These are phyloP conservation scores for Setaria italica DNA, from an alignment of 202 grass and related monocot genomes.

Conservation along the genomic window DNA sequence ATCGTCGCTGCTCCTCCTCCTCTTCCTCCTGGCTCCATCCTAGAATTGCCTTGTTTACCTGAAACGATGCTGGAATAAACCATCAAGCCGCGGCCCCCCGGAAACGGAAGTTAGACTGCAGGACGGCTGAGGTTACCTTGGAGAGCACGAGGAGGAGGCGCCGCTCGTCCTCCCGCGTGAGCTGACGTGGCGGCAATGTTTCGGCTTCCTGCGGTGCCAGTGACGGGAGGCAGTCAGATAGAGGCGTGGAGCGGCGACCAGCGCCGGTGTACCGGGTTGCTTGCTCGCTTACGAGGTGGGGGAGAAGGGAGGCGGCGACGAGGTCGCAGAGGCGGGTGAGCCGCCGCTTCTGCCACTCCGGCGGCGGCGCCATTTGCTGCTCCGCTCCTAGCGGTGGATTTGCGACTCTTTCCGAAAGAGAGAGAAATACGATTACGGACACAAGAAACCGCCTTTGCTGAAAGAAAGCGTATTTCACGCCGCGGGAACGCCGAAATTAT, in stretches of 20 bases:
- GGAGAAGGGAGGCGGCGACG: slow-evolving; percentile 55
- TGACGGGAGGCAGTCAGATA: slow-evolving; percentile 19
- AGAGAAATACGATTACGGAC: no score
- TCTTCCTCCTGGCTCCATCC: slow-evolving; percentile 38
- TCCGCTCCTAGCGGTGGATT: not conserved
- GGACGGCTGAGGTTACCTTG: slow-evolving; percentile 33
- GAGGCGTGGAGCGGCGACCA: slow-evolving; percentile 8
- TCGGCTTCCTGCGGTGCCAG: slow-evolving; percentile 38
- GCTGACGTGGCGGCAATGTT: slow-evolving; percentile 19
- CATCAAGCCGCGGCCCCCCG: not conserved
- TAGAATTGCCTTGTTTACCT: slow-evolving; percentile 60
- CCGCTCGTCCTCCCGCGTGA: slow-evolving; percentile 59
- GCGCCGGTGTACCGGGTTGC: not conserved
- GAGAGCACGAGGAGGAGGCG: slow-evolving; percentile 63
- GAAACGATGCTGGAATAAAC: slow-evolving; percentile 30
- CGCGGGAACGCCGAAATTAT: no score
- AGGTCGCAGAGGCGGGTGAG: slow-evolving; percentile 70
- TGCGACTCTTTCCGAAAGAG: no score
- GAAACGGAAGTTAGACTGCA: not conserved
- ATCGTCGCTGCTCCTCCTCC: not conserved
- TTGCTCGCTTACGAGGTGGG: slow-evolving; percentile 54
- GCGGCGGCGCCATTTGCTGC: slow-evolving; percentile 28
- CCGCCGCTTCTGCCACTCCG: slow-evolving; percentile 51
- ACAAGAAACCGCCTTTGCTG: not conserved
- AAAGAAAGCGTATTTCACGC: not conserved